Percentiles rank a stretch among this genome's conserved stretches.
Conservation (phyloP, 2,329 filamentous ascomycete genomes). For the Hypoxylon rubiginosum region DNA sequence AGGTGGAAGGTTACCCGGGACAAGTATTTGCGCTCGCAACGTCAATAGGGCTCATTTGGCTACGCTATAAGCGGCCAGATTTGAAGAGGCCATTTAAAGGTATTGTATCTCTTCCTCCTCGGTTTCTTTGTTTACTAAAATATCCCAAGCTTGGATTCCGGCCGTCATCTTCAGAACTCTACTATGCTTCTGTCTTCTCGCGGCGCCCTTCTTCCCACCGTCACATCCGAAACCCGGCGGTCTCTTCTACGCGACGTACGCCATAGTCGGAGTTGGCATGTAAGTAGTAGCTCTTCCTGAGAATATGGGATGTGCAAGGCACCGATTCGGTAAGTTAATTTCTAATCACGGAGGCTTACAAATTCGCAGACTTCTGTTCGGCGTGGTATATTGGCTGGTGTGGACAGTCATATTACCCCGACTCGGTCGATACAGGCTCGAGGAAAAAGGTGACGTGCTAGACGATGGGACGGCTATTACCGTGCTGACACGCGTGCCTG, state of each 20-base stretch:
- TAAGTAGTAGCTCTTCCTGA: conserved; percentile 56
- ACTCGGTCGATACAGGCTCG: conserved; percentile 70
- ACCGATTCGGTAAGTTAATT: conserved; percentile 5
- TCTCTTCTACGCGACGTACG: conserved; percentile 68
- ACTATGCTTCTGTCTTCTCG: conserved; percentile 67
- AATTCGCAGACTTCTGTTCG: conserved; percentile 67
- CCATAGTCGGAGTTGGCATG: conserved; percentile 66
- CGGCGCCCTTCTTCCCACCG: conserved; percentile 74
- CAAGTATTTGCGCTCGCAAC: conserved; percentile 72
- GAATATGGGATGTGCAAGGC: neutral
- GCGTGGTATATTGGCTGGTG: conserved; percentile 75
- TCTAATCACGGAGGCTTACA: conserved; percentile 36
- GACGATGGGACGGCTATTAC: conserved; percentile 77
- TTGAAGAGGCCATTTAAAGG: conserved; percentile 71
- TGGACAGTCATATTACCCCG: conserved; percentile 73
- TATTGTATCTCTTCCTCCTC: neutral
- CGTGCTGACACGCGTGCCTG: conserved; percentile 60
- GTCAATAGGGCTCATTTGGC: conserved; percentile 69
- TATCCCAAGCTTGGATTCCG: conserved; percentile 67
- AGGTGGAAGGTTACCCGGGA: conserved; percentile 77
- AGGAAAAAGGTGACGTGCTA: conserved; percentile 71
- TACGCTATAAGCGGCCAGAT: conserved; percentile 71
- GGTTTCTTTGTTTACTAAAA: neutral
- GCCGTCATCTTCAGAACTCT: conserved; percentile 69
- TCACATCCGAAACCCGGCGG: conserved; percentile 60